Evolutionary conservation across 768 basidiomycete species (phyloP), one percentile per base, ranked within the genome.

Genomic region (Candolleomyces aberdarensis): DNA sequence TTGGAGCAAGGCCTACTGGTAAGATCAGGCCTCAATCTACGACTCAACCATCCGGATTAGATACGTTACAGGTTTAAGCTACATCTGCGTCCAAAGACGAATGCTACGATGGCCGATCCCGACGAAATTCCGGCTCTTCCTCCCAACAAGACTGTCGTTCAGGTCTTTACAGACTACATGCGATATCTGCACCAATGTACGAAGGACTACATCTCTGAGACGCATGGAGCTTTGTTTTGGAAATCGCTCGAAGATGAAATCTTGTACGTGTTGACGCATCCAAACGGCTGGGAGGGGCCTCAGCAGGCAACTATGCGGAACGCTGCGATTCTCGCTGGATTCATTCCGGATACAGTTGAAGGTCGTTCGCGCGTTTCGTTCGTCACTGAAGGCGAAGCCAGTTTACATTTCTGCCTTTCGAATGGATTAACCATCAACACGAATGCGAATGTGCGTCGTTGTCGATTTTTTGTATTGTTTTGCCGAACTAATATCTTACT

Each of bases 361-460:
- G 78, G 73, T 0, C 75, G 72, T 17, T 68, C 72, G 5, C 76
- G 81, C 0, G 64, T 86, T 7, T 76, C 77, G 7, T 79, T 86
- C 58, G 75, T 86, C 19, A 84, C 84, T 0, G 85, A 86, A 64
- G 85, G 85, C 0, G 85, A 86, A 63, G 85, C 85, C 0, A 83
- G 81, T 64, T 64, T 85, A 5, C 79, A 85, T 61, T 85, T 75
- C 64, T 85, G 84, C 57, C 72, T 85, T n/a, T 70, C 75, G 17
- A 78, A 76, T 56, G 75, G 80, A 0, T 59, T 82, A 10, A 74
- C 74, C 5, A 74, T 71, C 4, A 74, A 80, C 3, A 66, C 67
- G 0, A 63, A 76, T 36, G 36, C 36, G 19, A 62, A 69, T 59
- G 75, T 76, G 26, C 26, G 43, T 26, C 26, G 47, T 14, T 52